Percentiles rank a stretch among this genome's conserved stretches.
phyloP scores from a whole-genome alignment of 1,284 basidiomycete species.

The Ganoderma sinense region DNA sequence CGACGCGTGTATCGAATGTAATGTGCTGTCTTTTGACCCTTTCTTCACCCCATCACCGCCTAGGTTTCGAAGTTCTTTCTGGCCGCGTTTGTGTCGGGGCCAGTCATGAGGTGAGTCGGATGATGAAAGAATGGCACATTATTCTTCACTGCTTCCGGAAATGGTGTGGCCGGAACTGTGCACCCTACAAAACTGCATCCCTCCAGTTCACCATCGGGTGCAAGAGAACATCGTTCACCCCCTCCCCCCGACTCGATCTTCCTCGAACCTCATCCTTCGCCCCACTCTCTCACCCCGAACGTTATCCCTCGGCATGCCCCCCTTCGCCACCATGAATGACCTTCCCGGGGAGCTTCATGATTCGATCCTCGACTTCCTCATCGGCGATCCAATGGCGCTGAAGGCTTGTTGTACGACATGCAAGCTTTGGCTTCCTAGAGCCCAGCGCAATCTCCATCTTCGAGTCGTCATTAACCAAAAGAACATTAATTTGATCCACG shows the following conservation, averaged over 20 bases:
- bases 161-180: neutral
- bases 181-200: neutral
- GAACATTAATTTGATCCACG: conserved; percentile 16
- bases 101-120: neutral
- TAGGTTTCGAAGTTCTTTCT: neutral
- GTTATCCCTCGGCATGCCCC: neutral
- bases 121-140: neutral
- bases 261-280: neutral
- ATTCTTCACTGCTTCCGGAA: neutral
- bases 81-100: neutral
- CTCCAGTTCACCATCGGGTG: neutral
- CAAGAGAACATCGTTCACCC: neutral
- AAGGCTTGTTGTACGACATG: conserved; percentile 29
- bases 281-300: no score
- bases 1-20: neutral
- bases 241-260: neutral
- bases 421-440: conserved; percentile 23
- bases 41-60: conserved; percentile 1
- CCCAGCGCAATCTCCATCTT: conserved; percentile 28
- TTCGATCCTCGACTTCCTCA: conserved; percentile 33
- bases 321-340: conserved; percentile 2
- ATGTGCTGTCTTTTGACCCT: neutral
- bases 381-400: conserved; percentile 24
- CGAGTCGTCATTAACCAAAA: conserved; percentile 10
- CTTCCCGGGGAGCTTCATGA: conserved; percentile 34